Evolutionary conservation across 1,139 yeast genomes (phyloP), one percentile per base, ranked within the genome.

Genomic region (Nakaseomyces glabratus): DNA sequence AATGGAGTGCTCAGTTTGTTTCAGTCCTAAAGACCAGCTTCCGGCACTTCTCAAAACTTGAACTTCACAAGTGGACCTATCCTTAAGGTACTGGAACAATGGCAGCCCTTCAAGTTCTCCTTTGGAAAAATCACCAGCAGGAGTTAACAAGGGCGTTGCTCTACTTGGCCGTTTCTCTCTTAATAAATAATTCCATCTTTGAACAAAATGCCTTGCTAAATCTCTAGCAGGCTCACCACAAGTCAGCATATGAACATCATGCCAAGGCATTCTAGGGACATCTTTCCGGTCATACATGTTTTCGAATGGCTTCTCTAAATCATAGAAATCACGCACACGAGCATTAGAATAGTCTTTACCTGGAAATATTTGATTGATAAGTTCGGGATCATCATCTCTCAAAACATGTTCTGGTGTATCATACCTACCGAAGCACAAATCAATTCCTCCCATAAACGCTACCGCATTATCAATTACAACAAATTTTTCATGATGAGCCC

Each of bases 181-280:
- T 35, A 90, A 60, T 33, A 90, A 66, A 51, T 85, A 93, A 56
- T 93, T 93, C 99, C 99, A 93, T 49, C 99, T 73, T 61, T 93
- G 98, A 10, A 88, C 93, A 60, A 93, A 93, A 58, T 90, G 98
- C 38, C 98, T 73, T 0, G 93, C 73, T 40, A 90, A 63, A 58
- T 93, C 99, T 41, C 97, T 69, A 0, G 97, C 98, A 5, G 88
- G 76, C 51, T 88, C 93, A n/a, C 99, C 99, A 7, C 88, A 74
- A 2, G 93, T 77, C 62, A 86, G 76, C 94, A 88, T 90, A 51
- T 90, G 97, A 31, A 93, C 84, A 66, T 93, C 99, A 58, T 93
- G 99, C 99, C 98, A 93, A 5, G 98, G 98, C 99, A 93, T 93
- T 50, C 99, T 71, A 3, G 98, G 97, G 11, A 74, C 71, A 15